Conservation (phyloP, 768 basidiomycete species). For the Rubroboletus pulcherrimus region DNA sequence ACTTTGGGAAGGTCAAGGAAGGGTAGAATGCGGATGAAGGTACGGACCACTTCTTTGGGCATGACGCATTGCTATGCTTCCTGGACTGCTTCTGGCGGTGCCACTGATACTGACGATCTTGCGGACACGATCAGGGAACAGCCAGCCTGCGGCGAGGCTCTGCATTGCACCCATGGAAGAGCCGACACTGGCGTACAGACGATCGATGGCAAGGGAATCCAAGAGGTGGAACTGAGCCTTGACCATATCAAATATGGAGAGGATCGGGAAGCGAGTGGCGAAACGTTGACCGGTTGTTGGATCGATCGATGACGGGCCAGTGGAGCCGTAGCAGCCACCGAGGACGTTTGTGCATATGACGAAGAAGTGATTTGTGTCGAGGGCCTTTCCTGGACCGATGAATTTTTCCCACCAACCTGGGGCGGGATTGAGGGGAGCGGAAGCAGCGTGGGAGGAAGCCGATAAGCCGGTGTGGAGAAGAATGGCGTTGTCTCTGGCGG, state of each 20-base stretch:
- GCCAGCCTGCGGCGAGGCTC: slow-evolving; percentile 92
- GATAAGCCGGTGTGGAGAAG: slow-evolving; percentile 95
- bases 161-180: slow-evolving; percentile 99
- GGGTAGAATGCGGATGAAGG: neutral
- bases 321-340: slow-evolving; percentile 96
- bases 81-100: slow-evolving; percentile 87
- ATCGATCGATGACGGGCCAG: slow-evolving; percentile 86
- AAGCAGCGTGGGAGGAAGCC: slow-evolving; percentile 92
- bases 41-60: slow-evolving; percentile 87
- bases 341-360: slow-evolving; percentile 95
- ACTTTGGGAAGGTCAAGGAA: slow-evolving; percentile 45
- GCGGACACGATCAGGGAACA: slow-evolving; percentile 82
- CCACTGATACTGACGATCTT: slow-evolving; percentile 94
- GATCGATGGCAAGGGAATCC: slow-evolving; percentile 78
- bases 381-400: slow-evolving; percentile 89
- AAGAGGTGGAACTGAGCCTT: slow-evolving; percentile 85
- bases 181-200: slow-evolving; percentile 90
- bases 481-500: slow-evolving; percentile 79
- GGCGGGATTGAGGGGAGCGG: slow-evolving; percentile 68
- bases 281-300: slow-evolving; percentile 66
- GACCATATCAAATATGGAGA: slow-evolving; percentile 97
- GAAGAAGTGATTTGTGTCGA: slow-evolving; percentile 92
- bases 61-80: slow-evolving; percentile 92
- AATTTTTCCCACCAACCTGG: slow-evolving; percentile 99
- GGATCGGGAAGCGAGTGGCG: slow-evolving; percentile 86